Percentiles rank a stretch among this genome's conserved stretches.
These are phyloP conservation scores for Sporothrix variecibatus DNA, from an alignment of 2,329 filamentous ascomycete genomes.

Conservation along the genomic window DNA sequence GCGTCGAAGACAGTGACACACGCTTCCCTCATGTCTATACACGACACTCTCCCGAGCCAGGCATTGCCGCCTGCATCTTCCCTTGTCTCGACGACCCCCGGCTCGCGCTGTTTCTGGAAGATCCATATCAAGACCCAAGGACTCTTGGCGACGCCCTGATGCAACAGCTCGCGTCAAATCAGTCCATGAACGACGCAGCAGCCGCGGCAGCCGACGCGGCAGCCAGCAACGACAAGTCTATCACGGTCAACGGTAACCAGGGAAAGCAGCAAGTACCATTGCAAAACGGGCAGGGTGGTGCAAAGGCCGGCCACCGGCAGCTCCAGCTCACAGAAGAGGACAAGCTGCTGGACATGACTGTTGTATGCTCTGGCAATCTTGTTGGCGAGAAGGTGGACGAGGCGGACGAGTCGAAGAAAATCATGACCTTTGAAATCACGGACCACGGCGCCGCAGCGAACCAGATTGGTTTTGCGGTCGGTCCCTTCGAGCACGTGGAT, in stretches of 20 bases:
- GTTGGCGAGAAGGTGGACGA: constrained; percentile 80
- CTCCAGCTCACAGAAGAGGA: constrained; percentile 69
- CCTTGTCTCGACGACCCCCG: constrained; percentile 87
- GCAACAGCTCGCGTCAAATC: constrained; percentile 49
- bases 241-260: constrained; percentile 28
- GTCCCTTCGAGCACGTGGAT: constrained; percentile 92
- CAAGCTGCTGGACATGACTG: constrained; percentile 82
- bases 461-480: constrained; percentile 90
- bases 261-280: constrained; percentile 39
- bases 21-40: constrained; percentile 93
- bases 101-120: constrained; percentile 76
- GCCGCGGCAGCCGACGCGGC: constrained; percentile 10
- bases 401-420: constrained; percentile 78
- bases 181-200: constrained; percentile 31
- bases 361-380: constrained; percentile 87
- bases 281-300: constrained; percentile 18
- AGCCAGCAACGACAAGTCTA: constrained; percentile 31
- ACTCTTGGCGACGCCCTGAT: constrained; percentile 78
- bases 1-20: constrained; percentile 74
- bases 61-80: constrained; percentile 82
- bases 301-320: constrained; percentile 34
- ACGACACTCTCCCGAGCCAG: constrained; percentile 74
- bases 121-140: constrained; percentile 83
- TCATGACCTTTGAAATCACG: constrained; percentile 72
- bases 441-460: constrained; percentile 73